These are phyloP conservation scores for Irpex sp. DNA, from an alignment of 1,284 basidiomycete species.

Conservation along the genomic window DNA sequence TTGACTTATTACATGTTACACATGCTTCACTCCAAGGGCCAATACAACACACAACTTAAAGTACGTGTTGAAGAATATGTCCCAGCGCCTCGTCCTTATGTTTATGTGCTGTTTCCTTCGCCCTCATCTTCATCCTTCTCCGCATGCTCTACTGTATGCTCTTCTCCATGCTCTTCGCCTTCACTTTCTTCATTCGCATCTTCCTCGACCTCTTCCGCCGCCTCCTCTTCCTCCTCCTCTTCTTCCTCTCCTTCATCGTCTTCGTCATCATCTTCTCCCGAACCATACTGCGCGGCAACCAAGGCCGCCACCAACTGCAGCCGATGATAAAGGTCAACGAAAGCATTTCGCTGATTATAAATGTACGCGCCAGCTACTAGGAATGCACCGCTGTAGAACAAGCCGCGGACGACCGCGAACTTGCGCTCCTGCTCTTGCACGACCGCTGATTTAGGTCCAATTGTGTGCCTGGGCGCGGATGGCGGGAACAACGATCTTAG, in stretches of 20 bases:
- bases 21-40: too few species aligned
- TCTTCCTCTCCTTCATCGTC: slow-evolving; percentile 19
- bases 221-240: slow-evolving; percentile 12
- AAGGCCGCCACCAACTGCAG: slow-evolving; percentile 8
- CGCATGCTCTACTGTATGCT: background rate
- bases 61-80: too few species aligned
- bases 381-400: slow-evolving; percentile 30
- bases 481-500: slow-evolving; percentile 21
- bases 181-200: slow-evolving; percentile 12
- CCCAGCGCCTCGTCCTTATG: too few species aligned
- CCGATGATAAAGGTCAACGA: slow-evolving; percentile 10
- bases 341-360: background rate
- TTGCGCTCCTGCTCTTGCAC: slow-evolving; percentile 25
- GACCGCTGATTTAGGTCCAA: slow-evolving; percentile 2
- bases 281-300: slow-evolving; percentile 7
- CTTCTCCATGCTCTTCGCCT: background rate
- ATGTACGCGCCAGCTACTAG: slow-evolving; percentile 23
- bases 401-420: slow-evolving; percentile 31
- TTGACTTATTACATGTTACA: too few species aligned
- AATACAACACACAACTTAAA: too few species aligned
- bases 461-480: slow-evolving; percentile 9
- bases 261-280: slow-evolving; percentile 23
- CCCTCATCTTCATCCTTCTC: slow-evolving; percentile 8
- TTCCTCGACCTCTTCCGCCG: slow-evolving; percentile 9
- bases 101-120: background rate